Evolutionary conservation across 2,329 filamentous ascomycete species (phyloP).

Genomic region (Elsinoe arachidis): DNA sequence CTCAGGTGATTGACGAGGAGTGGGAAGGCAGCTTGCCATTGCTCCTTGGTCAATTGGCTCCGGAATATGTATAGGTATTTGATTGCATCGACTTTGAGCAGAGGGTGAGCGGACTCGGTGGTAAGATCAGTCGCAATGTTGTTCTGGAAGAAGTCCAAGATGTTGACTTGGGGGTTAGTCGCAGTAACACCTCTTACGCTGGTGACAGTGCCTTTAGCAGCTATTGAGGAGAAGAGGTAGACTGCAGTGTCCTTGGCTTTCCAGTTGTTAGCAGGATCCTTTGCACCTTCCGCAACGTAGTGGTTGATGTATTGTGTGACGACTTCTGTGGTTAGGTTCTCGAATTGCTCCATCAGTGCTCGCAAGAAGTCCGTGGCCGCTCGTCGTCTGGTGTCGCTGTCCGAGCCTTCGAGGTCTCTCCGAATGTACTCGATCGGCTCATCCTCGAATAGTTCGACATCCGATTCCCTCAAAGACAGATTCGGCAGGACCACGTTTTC

Average conservation of each 20-base stretch:
- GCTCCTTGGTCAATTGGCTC: slow-evolving; percentile 81
- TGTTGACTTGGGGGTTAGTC: slow-evolving; percentile 66
- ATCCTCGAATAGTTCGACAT: slow-evolving; percentile 93
- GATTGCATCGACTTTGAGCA: slow-evolving; percentile 94
- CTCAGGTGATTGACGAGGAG: slow-evolving; percentile 85
- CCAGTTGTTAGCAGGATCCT: slow-evolving; percentile 65
- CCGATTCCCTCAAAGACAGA: slow-evolving; percentile 80
- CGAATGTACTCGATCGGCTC: slow-evolving; percentile 98
- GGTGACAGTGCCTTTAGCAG: slow-evolving; percentile 82
- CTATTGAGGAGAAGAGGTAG: slow-evolving; percentile 89
- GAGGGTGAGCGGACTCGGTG: slow-evolving; percentile 62
- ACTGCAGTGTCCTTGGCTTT: slow-evolving; percentile 97
- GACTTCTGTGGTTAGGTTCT: slow-evolving; percentile 74
- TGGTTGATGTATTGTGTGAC: slow-evolving; percentile 80
- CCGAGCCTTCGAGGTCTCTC: slow-evolving; percentile 87
- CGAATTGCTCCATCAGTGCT: slow-evolving; percentile 81
- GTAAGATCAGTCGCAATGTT: slow-evolving; percentile 85
- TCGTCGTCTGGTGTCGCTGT: slow-evolving; percentile 83
- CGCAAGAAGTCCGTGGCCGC: slow-evolving; percentile 92
- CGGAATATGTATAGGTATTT: slow-evolving; percentile 97
- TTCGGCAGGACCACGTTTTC: slow-evolving; percentile 96
- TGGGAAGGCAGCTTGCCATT: slow-evolving; percentile 85
- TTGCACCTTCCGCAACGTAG: slow-evolving; percentile 67
- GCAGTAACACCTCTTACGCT: slow-evolving; percentile 82
- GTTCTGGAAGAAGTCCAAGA: slow-evolving; percentile 90